Conservation (phyloP, 805 yeast genomes). For the Candida broadrunensis region DNA sequence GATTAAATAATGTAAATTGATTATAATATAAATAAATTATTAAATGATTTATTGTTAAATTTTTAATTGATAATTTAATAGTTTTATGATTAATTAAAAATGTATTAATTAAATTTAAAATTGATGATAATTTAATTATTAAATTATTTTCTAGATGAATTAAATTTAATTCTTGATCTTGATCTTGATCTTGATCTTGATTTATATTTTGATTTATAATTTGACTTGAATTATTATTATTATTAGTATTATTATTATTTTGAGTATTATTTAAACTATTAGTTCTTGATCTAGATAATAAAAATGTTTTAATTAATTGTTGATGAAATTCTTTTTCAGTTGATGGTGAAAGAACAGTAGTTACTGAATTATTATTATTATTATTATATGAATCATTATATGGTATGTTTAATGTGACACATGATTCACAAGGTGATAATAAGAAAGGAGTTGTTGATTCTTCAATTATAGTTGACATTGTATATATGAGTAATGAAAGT, state of each 20-base stretch:
- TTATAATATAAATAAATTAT: constrained; percentile 15
- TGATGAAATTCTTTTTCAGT: constrained; percentile 8
- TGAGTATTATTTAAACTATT: neutral
- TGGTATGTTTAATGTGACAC: constrained; percentile 10
- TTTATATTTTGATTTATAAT: neutral
- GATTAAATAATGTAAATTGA: constrained; percentile 4
- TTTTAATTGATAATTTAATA: neutral
- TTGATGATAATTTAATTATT: constrained; percentile 12
- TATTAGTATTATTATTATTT: constrained; percentile 4
- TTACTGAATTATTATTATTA: too few relatives aligned
- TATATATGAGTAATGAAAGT: too few relatives aligned
- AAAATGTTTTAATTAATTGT: constrained; percentile 6
- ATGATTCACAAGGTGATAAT: constrained; percentile 18
- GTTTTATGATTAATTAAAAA: constrained; percentile 1
- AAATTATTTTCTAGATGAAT: constrained; percentile 9
- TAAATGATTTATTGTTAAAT: constrained; percentile 17
- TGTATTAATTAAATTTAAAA: constrained; percentile 13
- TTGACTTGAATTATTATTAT: neutral
- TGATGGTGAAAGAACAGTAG: too few relatives aligned
- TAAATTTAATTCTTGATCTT: constrained; percentile 3
- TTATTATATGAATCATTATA: neutral
- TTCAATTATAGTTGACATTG: neutral
- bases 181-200: neutral
- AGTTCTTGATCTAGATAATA: neutral
- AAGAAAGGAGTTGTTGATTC: neutral